Conservation (phyloP, 306 rosid species). For the Echinosophora koreensis region DNA sequence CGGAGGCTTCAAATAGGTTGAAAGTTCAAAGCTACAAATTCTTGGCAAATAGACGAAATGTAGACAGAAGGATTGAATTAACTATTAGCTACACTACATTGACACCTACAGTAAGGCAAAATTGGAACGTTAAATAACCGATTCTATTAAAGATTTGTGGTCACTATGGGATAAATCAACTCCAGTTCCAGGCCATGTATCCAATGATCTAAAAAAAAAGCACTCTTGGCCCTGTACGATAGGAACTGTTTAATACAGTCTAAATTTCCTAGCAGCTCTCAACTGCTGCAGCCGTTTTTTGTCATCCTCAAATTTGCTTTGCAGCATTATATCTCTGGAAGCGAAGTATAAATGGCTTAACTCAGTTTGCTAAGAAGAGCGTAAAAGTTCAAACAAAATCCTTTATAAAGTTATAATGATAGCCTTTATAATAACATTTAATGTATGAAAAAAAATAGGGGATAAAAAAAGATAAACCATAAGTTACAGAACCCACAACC, state of each 20-base stretch:
- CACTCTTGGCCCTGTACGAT: background rate
- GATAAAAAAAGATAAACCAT: background rate
- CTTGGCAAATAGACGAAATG: background rate
- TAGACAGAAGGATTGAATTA: background rate
- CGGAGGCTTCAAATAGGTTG: background rate
- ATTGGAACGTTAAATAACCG: background rate
- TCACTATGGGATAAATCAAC: background rate
- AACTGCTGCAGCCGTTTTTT: slow-evolving; percentile 82
- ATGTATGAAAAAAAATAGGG: background rate
- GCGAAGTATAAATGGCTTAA: slow-evolving; percentile 31
- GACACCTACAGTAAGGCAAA: background rate
- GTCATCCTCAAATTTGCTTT: slow-evolving; percentile 86
- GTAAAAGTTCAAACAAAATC: background rate
- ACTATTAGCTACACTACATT: slow-evolving; percentile 1
- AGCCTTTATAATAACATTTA: background rate
- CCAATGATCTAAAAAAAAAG: background rate
- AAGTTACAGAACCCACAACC: slow-evolving; percentile 81
- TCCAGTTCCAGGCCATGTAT: background rate
- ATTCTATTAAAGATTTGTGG: background rate
- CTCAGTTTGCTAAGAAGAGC: slow-evolving; percentile 27
- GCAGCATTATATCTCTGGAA: slow-evolving; percentile 88
- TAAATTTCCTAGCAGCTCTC: slow-evolving; percentile 88
- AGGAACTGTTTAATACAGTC: slow-evolving; percentile 66
- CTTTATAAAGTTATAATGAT: background rate
- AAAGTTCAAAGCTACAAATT: slow-evolving; percentile 3